Evolutionary conservation across 2,329 filamentous ascomycete genomes (phyloP).

Genomic region (Trichoderma oligosporum): DNA sequence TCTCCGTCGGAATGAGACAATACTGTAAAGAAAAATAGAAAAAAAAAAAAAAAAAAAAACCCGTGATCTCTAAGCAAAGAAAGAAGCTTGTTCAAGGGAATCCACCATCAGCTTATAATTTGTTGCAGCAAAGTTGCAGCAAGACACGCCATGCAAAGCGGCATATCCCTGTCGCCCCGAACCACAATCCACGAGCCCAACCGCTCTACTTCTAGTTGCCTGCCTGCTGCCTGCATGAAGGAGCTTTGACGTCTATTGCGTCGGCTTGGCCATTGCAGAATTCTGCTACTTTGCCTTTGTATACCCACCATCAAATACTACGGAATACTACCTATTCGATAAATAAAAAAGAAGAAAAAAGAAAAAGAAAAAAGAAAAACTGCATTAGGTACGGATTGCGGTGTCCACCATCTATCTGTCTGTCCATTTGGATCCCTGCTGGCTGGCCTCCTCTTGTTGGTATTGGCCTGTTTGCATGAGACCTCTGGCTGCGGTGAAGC

Average conservation of each 20-base stretch:
- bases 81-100: too few relatives aligned
- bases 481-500: neutral
- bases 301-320: neutral
- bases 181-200: neutral
- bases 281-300: neutral
- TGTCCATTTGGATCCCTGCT: neutral
- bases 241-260: neutral
- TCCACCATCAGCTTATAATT: constrained; percentile 4
- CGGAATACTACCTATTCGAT: neutral
- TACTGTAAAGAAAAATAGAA: too few relatives aligned
- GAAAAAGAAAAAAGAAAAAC: too few relatives aligned
- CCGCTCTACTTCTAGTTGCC: neutral
- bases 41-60: too few relatives aligned
- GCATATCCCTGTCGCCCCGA: constrained; percentile 14
- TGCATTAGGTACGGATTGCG: constrained; percentile 10
- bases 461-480: constrained; percentile 1
- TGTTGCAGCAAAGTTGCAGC: neutral
- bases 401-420: constrained; percentile 4
- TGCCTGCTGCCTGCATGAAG: neutral
- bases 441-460: neutral
- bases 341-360: too few relatives aligned
- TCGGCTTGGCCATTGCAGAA: neutral
- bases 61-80: too few relatives aligned
- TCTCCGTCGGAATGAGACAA: too few relatives aligned
- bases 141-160: constrained; percentile 13